phyloP scores from a whole-genome alignment of 352 stramenopile genomes.

The Halophytophthora polymorphica region DNA sequence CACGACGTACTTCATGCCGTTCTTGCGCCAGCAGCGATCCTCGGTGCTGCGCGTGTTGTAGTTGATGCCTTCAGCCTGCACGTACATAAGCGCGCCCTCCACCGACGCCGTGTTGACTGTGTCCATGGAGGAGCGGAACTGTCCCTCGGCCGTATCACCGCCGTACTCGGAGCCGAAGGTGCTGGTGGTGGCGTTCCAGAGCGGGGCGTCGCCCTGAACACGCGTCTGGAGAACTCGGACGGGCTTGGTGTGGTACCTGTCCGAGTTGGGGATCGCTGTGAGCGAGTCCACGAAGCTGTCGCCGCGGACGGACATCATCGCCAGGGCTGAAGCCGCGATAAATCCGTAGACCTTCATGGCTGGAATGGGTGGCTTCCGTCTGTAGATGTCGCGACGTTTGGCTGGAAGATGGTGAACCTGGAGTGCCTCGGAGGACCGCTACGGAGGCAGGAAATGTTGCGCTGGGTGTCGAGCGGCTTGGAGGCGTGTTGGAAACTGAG shows the following conservation, averaged over 20 bases:
- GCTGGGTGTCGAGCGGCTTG: too few species aligned
- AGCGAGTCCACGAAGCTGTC: conserved; percentile 11
- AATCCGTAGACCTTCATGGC: conserved; percentile 21
- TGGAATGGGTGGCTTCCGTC: too few species aligned
- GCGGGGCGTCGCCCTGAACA: conserved; percentile 39
- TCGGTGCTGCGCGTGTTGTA: conserved; percentile 18
- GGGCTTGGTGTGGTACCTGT: conserved; percentile 26
- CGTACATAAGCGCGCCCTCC: conserved; percentile 77
- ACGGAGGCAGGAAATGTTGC: too few species aligned
- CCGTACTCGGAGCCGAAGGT: conserved; percentile 28
- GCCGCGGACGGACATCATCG: conserved; percentile 1
- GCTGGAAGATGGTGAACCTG: too few species aligned
- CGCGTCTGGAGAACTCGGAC: conserved; percentile 43
- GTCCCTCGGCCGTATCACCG: conserved; percentile 23
- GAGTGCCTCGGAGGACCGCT: too few species aligned
- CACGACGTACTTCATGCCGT: conserved; percentile 65
- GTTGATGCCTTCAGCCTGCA: conserved; percentile 78
- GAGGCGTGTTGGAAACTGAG: too few species aligned
- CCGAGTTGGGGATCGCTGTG: conserved; percentile 7
- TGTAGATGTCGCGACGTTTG: too few species aligned
- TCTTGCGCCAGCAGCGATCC: conserved; percentile 56
- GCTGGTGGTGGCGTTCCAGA: conserved; percentile 15
- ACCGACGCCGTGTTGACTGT: conserved; percentile 75
- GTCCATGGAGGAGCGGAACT: conserved; percentile 51
- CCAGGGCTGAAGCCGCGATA: conserved; percentile 3